Evolutionary conservation across 2,329 filamentous ascomycete genomes (phyloP), one percentile per base, ranked within the genome.

Genomic region (Ophiocordyceps sinensis): DNA sequence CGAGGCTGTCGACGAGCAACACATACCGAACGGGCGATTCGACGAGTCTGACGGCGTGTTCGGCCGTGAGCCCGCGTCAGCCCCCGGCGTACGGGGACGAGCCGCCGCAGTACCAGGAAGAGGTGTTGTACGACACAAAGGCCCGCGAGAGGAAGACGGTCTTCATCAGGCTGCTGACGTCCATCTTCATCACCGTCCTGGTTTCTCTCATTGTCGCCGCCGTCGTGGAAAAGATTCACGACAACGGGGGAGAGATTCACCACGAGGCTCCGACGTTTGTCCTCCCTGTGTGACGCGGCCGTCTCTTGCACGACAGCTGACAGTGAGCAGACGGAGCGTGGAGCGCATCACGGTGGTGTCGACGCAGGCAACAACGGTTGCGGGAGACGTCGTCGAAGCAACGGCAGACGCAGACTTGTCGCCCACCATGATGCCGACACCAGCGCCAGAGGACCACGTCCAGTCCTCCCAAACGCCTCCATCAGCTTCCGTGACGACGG

Each of bases 161-260:
- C 10, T 42, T 48, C 19, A 42, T 53, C 21, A 41, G 48, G 17
- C 43, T 55, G 17, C 19, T 50, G 34, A 41, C 52, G 2, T 51
- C 50, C 5, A 44, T 53, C 3, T 51, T 55, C 28, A 45, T 53
- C 39, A 43, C 47, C 4, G 45, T 50, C 5, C 41, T 55, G 8
- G 51, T 54, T 4, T 46, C 48, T 1, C 42, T 55, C 7, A 44
- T 52, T 13, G 48, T 52, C 2, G 52, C 52, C 7, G 52, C 49
- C 15, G 51, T 49, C 5, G 48, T 54, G 9, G 47, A 44, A 15
- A 48, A 44, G 40, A 51, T 52, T 4, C 41, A 45, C 17, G 45
- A 45, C 28, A 41, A 42, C 14, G 40, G 39, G 10, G 31, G 28
- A 13, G 21, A n/a, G 17, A 40, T 21, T 10, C 19, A 31, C 10